phyloP scores from a whole-genome alignment of 2,329 filamentous ascomycete genomes.

The Podosphaera aphanis region DNA sequence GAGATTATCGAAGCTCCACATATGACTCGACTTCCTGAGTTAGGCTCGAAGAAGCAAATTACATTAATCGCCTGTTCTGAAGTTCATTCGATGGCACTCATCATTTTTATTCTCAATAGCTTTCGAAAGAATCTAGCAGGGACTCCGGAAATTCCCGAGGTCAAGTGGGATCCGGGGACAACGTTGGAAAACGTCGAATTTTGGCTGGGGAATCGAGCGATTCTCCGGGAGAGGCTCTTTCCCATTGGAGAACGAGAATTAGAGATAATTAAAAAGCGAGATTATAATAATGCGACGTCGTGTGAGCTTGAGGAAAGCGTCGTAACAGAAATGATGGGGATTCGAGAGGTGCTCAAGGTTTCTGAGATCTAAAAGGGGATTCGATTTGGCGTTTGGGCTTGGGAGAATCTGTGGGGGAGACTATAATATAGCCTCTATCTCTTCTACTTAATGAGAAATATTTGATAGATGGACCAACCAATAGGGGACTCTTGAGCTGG shows the following conservation, averaged over 20 bases:
- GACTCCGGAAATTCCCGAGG: conserved; percentile 44
- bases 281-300: conserved; percentile 8
- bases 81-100: conserved; percentile 53
- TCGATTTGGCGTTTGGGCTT: neutral
- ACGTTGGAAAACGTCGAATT: conserved; percentile 68
- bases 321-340: conserved; percentile 26
- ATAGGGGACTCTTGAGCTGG: too few species aligned
- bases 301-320: conserved; percentile 38
- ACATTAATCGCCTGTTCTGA: conserved; percentile 54
- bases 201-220: conserved; percentile 45
- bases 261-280: conserved; percentile 28
- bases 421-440: too few species aligned
- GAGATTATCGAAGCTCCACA: conserved; percentile 43
- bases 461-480: too few species aligned
- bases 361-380: neutral
- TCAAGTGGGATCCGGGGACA: conserved; percentile 50
- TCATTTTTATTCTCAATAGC: conserved; percentile 47
- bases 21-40: conserved; percentile 24
- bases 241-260: conserved; percentile 50
- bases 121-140: conserved; percentile 35
- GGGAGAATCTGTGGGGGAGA: neutral
- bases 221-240: conserved; percentile 49
- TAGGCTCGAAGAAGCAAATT: conserved; percentile 33
- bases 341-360: conserved; percentile 7
- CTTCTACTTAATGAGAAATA: too few species aligned